Evolutionary conservation across 1,139 yeast species (phyloP).

Genomic region (Candida pseudoviswanathii): DNA sequence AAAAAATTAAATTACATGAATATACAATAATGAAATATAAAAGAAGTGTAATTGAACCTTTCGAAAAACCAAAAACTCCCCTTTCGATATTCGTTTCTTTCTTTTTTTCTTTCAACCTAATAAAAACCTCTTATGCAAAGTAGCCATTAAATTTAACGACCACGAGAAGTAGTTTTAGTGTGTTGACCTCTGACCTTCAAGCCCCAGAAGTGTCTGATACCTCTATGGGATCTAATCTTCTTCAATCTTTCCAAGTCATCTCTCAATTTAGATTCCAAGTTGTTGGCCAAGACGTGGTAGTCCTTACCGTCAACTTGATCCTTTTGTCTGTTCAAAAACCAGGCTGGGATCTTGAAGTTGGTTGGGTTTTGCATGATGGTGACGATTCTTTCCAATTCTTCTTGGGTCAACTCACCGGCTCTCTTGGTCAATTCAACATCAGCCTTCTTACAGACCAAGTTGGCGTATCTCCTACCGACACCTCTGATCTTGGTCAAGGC

Average conservation of each 20-base stretch:
- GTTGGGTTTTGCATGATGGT: slow-evolving; percentile 99
- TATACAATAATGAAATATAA: slow-evolving; percentile 6
- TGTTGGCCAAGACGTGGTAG: slow-evolving; percentile 98
- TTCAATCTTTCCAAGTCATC: slow-evolving; percentile 99
- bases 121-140: not conserved
- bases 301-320: slow-evolving; percentile 99
- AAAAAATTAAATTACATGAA: slow-evolving; percentile 21
- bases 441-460: slow-evolving; percentile 99
- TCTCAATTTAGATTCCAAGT: slow-evolving; percentile 98
- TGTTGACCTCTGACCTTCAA: slow-evolving; percentile 97
- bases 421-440: slow-evolving; percentile 98
- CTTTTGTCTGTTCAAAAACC: slow-evolving; percentile 99
- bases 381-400: slow-evolving; percentile 99
- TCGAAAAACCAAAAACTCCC: slow-evolving; percentile 1
- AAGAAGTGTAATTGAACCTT: not conserved
- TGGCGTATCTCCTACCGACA: slow-evolving; percentile 99
- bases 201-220: slow-evolving; percentile 99
- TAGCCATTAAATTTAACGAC: slow-evolving; percentile 44
- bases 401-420: slow-evolving; percentile 99
- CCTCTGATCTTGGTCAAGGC: slow-evolving; percentile 99
- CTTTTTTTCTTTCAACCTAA: slow-evolving; percentile 3
- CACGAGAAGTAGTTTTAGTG: slow-evolving; percentile 99
- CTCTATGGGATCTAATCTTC: slow-evolving; percentile 99
- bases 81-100: slow-evolving; percentile 9
- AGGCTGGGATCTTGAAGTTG: slow-evolving; percentile 98